These are phyloP conservation scores for Agaricus blazei DNA, from an alignment of 768 basidiomycete species.

Conservation along the genomic window DNA sequence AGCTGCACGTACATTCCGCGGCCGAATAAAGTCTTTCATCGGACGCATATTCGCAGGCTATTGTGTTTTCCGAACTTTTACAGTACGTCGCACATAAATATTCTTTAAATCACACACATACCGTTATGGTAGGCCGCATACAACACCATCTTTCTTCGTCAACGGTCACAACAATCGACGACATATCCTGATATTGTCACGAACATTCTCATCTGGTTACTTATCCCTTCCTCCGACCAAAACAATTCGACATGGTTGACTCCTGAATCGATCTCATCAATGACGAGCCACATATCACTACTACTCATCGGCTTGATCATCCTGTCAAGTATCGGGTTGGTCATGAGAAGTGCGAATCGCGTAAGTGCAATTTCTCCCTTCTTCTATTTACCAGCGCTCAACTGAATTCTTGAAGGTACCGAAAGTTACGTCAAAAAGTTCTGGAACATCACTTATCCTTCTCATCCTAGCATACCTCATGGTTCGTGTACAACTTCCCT, in stretches of 20 bases:
- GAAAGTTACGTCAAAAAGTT: constrained; percentile 60
- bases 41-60: constrained; percentile 61
- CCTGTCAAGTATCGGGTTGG: constrained; percentile 62
- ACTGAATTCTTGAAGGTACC: constrained; percentile 35
- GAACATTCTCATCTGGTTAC: constrained; percentile 23
- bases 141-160: constrained; percentile 41
- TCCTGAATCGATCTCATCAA: constrained; percentile 31
- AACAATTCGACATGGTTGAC: constrained; percentile 10
- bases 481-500: constrained; percentile 36
- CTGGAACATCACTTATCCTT: constrained; percentile 73
- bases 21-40: constrained; percentile 40
- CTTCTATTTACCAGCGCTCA: background rate
- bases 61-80: constrained; percentile 57
- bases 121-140: constrained; percentile 24
- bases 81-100: constrained; percentile 34
- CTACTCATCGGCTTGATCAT: constrained; percentile 74
- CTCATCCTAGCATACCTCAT: constrained; percentile 78
- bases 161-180: constrained; percentile 25
- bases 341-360: constrained; percentile 63
- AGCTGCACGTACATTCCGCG: constrained; percentile 51
- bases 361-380: constrained; percentile 24
- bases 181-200: constrained; percentile 39
- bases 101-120: background rate
- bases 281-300: constrained; percentile 54
- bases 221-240: constrained; percentile 23